phyloP scores from a whole-genome alignment of 2,329 filamentous ascomycete species.

The Cladosporium phlei region DNA sequence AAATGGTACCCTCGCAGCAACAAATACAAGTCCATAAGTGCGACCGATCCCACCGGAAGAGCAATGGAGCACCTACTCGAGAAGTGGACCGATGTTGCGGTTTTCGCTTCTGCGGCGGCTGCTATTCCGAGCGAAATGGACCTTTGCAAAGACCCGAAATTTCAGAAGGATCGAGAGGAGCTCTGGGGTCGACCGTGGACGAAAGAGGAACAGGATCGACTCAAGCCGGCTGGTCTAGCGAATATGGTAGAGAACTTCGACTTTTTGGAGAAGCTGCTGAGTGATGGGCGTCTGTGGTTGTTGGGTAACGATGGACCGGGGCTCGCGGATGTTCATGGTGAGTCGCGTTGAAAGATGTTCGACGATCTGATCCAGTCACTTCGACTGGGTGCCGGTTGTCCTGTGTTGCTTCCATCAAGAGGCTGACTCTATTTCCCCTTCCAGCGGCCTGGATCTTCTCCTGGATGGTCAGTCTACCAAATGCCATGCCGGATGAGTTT shows the following conservation, averaged over 20 bases:
- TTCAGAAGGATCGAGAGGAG: constrained; percentile 16
- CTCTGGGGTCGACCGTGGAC: constrained; percentile 17
- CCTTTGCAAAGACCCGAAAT: constrained; percentile 13
- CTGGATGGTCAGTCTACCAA: constrained; percentile 18
- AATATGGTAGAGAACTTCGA: constrained; percentile 18
- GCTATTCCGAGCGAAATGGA: constrained; percentile 11
- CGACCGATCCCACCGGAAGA: constrained; percentile 2
- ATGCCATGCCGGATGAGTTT: constrained; percentile 17
- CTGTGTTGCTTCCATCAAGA: no score
- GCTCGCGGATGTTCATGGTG: constrained; percentile 21
- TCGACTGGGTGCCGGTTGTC: no score
- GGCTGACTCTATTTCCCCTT: no score
- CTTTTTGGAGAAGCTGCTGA: constrained; percentile 21
- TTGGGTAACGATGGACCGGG: constrained; percentile 14
- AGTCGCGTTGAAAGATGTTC: neutral
- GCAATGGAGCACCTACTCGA: constrained; percentile 16
- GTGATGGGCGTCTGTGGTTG: constrained; percentile 22
- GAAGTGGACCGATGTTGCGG: constrained; percentile 16
- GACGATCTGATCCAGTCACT: no score
- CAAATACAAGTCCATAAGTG: neutral
- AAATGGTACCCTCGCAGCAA: constrained; percentile 13
- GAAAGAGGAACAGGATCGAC: constrained; percentile 10
- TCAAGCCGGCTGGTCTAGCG: constrained; percentile 16
- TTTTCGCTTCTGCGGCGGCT: constrained; percentile 13
- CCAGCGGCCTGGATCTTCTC: constrained; percentile 20